phyloP scores from a whole-genome alignment of 179 eudicot species.

The Actinidia polygama region DNA sequence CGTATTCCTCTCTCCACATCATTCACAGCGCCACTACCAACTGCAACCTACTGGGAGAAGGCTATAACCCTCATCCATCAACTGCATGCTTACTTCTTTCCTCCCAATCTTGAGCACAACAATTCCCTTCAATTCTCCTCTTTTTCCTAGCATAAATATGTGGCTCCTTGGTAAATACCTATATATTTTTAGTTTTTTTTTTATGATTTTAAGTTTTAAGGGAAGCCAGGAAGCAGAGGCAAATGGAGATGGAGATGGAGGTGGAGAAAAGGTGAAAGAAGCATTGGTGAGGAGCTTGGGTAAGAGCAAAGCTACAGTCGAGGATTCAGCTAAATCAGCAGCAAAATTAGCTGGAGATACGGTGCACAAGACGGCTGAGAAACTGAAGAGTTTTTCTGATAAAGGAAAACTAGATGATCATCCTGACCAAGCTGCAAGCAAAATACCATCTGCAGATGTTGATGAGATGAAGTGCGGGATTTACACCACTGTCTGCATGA shows the following conservation, averaged over 20 bases:
- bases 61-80: neutral
- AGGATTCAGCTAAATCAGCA: slow-evolving; percentile 40
- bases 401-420: neutral
- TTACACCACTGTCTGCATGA: too few species aligned
- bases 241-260: neutral
- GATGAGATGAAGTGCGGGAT: too few species aligned
- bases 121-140: neutral
- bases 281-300: slow-evolving; percentile 27
- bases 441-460: too few species aligned
- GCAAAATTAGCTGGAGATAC: slow-evolving; percentile 32
- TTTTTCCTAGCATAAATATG: neutral
- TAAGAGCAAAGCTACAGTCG: slow-evolving; percentile 35
- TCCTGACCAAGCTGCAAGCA: neutral
- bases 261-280: slow-evolving; percentile 31
- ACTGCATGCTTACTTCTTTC: neutral
- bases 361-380: slow-evolving; percentile 26
- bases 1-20: neutral
- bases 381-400: slow-evolving; percentile 25
- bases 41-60: neutral
- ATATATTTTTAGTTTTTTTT: neutral
- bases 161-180: neutral
- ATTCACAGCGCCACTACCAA: neutral
- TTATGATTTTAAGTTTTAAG: neutral
- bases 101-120: slow-evolving; percentile 7
- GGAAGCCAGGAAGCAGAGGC: neutral